Evolutionary conservation across 352 stramenopile genomes (phyloP).

Genomic region (Thalassiosira allenii): DNA sequence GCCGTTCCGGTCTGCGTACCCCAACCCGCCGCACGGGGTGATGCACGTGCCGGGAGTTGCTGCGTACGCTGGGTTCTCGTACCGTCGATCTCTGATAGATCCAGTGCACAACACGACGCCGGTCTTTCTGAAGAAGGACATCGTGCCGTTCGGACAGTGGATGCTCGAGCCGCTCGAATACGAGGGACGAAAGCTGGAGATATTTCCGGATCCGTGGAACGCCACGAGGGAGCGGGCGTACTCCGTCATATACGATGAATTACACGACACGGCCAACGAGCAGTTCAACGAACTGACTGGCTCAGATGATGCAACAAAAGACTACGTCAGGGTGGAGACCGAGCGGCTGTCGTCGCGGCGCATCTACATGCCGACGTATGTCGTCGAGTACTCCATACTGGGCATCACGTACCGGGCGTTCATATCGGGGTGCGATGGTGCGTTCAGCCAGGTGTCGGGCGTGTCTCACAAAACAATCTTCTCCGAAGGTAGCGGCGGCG

Average conservation of each 20-base stretch:
- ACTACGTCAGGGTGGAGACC: constrained; percentile 75
- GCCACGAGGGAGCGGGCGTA: constrained; percentile 67
- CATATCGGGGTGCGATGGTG: constrained; percentile 74
- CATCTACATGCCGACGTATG: constrained; percentile 84
- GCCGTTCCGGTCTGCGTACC: constrained; percentile 64
- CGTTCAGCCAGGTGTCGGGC: constrained; percentile 69
- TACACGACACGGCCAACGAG: constrained; percentile 62
- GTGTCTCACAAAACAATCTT: constrained; percentile 68
- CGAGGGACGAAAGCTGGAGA: constrained; percentile 52
- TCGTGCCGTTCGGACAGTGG: constrained; percentile 73
- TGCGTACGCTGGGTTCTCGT: constrained; percentile 78
- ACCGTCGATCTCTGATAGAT: constrained; percentile 77
- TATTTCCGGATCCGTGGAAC: constrained; percentile 84
- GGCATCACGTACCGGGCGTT: constrained; percentile 77
- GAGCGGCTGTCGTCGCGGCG: constrained; percentile 66
- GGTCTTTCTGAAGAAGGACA: constrained; percentile 75
- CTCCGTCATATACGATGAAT: constrained; percentile 68
- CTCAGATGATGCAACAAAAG: constrained; percentile 19
- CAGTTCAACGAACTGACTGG: constrained; percentile 24
- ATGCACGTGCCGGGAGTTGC: constrained; percentile 77
- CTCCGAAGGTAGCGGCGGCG: constrained; percentile 4
- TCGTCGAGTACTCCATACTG: constrained; percentile 80
- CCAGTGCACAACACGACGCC: constrained; percentile 77
- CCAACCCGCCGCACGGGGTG: constrained; percentile 45
- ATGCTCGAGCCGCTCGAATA: constrained; percentile 76